phyloP scores from a whole-genome alignment of 192 early-diverging fungal genomes.

The Backusella australiensis region DNA sequence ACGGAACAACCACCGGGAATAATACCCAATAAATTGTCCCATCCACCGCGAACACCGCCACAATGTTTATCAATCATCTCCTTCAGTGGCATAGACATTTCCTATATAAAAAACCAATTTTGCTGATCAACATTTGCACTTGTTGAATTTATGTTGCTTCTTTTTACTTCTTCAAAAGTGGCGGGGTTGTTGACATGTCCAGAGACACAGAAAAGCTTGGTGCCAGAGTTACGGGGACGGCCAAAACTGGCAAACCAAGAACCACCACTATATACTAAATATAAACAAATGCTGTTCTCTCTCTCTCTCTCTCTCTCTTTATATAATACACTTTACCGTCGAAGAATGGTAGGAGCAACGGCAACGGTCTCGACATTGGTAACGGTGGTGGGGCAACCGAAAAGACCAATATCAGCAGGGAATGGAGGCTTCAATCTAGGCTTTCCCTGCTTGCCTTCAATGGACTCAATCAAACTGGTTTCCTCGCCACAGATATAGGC shows the following conservation, averaged over 20 bases:
- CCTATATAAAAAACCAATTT: conserved; percentile 19
- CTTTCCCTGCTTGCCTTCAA: conserved; percentile 99
- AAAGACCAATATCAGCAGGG: conserved; percentile 97
- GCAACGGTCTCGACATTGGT: conserved; percentile 99
- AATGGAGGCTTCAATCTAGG: conserved; percentile 98
- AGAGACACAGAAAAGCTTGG: conserved; percentile 97
- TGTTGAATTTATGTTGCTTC: neutral
- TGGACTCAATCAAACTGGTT: conserved; percentile 81
- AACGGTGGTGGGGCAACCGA: conserved; percentile 99
- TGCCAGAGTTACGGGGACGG: conserved; percentile 89
- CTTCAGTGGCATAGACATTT: conserved; percentile 94
- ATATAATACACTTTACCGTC: conserved; percentile 15
- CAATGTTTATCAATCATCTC: conserved; percentile 95
- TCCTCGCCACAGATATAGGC: conserved; percentile 99
- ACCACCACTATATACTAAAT: conserved; percentile 63
- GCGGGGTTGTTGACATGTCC: conserved; percentile 98
- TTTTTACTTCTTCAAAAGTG: conserved; percentile 83
- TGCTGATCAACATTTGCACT: neutral
- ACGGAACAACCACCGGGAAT: conserved; percentile 98
- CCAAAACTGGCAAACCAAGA: conserved; percentile 95
- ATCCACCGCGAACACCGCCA: conserved; percentile 96
- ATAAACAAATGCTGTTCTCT: neutral
- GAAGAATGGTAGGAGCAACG: conserved; percentile 90
- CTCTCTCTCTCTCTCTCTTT: too few relatives aligned
- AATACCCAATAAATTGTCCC: conserved; percentile 97